Evolutionary conservation across 148 eudicot genomes (phyloP).

Genomic region (Fagopyrum esculentum): DNA sequence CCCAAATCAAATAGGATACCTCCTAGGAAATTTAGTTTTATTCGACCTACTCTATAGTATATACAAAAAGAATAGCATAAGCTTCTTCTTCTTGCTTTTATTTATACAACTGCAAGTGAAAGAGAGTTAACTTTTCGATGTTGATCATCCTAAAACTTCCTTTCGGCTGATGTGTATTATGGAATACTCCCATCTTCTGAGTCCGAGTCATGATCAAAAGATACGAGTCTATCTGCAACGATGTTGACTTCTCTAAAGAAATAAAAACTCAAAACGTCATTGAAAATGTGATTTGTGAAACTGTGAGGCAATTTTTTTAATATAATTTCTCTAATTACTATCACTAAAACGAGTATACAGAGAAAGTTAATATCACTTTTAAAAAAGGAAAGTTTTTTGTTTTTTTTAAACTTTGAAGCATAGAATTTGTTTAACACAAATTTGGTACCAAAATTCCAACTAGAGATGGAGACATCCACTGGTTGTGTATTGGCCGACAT

Average conservation of each 20-base stretch:
- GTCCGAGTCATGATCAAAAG: too few species aligned
- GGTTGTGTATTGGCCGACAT: constrained; percentile 9
- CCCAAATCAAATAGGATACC: background rate
- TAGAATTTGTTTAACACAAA: background rate
- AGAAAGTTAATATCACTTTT: background rate
- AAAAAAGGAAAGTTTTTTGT: background rate
- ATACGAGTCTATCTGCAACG: too few species aligned
- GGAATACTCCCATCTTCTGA: too few species aligned
- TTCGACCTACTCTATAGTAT: background rate
- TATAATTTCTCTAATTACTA: background rate
- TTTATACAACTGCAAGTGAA: too few species aligned
- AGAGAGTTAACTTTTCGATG: too few species aligned
- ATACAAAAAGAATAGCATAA: too few species aligned
- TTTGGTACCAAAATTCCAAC: constrained; percentile 5
- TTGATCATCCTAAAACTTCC: too few species aligned
- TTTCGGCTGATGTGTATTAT: too few species aligned
- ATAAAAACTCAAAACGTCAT: too few species aligned
- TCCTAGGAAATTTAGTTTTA: background rate
- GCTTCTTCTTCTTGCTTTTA: too few species aligned
- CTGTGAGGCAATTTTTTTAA: background rate
- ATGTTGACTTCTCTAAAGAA: too few species aligned
- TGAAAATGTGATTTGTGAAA: too few species aligned
- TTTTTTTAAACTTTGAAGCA: background rate
- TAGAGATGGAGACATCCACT: constrained; percentile 8
- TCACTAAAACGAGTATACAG: background rate